Evolutionary conservation across 345 rosid species (phyloP).

Genomic region (Nephelium lappaceum): DNA sequence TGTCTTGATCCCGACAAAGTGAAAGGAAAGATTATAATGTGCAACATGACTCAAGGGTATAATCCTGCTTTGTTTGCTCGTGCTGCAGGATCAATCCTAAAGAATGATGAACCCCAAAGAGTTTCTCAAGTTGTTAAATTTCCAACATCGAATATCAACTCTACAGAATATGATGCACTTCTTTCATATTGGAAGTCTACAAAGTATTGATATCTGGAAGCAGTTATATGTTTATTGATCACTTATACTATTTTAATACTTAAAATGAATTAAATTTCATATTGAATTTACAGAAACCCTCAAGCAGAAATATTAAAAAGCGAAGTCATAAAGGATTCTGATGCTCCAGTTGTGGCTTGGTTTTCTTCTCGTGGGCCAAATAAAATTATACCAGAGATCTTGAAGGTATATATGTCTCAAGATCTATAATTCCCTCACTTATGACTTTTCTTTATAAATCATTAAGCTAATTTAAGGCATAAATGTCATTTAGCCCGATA

Average conservation of each 20-base stretch:
- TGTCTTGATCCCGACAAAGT: slow-evolving; percentile 35
- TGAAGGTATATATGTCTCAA: slow-evolving; percentile 9
- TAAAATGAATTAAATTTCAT: not conserved
- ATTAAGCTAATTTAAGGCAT: not conserved
- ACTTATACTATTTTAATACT: not conserved
- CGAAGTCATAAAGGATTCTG: slow-evolving; percentile 26
- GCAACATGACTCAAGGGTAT: not conserved
- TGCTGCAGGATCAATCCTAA: slow-evolving; percentile 36
- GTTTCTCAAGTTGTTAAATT: slow-evolving; percentile 21
- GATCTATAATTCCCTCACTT: too few species aligned
- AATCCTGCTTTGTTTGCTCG: slow-evolving; percentile 20
- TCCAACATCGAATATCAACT: slow-evolving; percentile 26
- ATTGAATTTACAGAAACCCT: slow-evolving; percentile 10
- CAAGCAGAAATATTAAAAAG: slow-evolving; percentile 34
- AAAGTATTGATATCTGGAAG: slow-evolving; percentile 26
- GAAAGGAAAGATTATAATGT: slow-evolving; percentile 43
- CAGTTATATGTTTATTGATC: not conserved
- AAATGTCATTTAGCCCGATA: slow-evolving; percentile 40
- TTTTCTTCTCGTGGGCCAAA: slow-evolving; percentile 60
- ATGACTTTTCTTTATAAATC: too few species aligned
- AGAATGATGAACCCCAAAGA: too few species aligned
- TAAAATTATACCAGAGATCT: slow-evolving; percentile 22
- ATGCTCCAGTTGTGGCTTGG: slow-evolving; percentile 37
- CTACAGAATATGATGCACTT: not conserved
- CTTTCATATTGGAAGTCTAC: slow-evolving; percentile 32